Conservation (phyloP, 192 early-diverging fungal species). For the Tieghemiomyces parasiticus region DNA sequence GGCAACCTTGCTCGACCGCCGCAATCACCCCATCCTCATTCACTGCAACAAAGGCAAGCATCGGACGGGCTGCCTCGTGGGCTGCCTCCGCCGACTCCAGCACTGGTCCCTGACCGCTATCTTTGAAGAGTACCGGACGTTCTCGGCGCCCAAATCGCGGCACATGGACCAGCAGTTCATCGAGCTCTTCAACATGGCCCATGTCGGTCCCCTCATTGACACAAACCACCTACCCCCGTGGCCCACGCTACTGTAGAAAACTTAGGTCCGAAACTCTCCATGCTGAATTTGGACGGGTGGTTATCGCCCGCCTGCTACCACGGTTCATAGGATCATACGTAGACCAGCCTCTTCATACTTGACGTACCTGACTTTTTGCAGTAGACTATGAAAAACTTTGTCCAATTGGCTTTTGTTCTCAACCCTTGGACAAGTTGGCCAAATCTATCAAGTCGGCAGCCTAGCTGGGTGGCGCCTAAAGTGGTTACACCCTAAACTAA, state of each 20-base stretch:
- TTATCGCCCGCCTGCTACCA: too few species aligned
- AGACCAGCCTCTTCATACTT: too few species aligned
- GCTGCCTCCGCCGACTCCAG: constrained; percentile 85
- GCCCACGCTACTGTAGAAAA: constrained; percentile 40
- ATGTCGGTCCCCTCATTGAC: constrained; percentile 50
- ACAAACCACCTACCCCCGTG: constrained; percentile 40
- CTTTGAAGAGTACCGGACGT: constrained; percentile 94
- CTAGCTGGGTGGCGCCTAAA: too few species aligned
- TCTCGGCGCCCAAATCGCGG: constrained; percentile 69
- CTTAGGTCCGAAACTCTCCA: too few species aligned
- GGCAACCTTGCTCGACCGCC: constrained; percentile 26
- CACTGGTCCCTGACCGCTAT: constrained; percentile 92
- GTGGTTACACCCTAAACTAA: too few species aligned
- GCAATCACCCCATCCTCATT: constrained; percentile 76
- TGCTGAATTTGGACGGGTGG: too few species aligned
- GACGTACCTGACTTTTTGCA: too few species aligned
- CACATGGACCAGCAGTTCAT: constrained; percentile 82
- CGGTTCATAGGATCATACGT: too few species aligned
- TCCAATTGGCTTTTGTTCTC: too few species aligned
- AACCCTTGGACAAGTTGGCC: too few species aligned
- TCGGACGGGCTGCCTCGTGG: constrained; percentile 91
- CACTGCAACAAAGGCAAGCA: constrained; percentile 99
- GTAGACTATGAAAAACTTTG: too few species aligned
- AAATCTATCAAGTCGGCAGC: too few species aligned
- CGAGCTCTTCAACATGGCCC: constrained; percentile 56